Conservation (phyloP, 2,329 filamentous ascomycete genomes). For the Gnomoniopsis smithogilvyi region DNA sequence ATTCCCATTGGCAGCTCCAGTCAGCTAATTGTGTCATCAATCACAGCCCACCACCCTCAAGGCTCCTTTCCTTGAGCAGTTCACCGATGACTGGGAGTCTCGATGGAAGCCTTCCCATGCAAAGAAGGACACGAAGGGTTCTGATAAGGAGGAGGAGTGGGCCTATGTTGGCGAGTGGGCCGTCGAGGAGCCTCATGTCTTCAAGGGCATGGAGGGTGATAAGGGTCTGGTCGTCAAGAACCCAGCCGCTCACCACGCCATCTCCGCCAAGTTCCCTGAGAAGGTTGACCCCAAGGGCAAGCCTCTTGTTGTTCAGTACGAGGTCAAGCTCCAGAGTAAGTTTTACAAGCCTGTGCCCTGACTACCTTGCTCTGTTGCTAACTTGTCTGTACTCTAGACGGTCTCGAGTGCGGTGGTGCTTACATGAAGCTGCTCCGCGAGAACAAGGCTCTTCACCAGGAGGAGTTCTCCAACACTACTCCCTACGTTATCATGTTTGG, state of each 20-base stretch:
- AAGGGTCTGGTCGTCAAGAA: constrained; percentile 99
- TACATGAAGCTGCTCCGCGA: constrained; percentile 99
- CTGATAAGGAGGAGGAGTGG: constrained; percentile 83
- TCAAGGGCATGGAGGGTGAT: constrained; percentile 91
- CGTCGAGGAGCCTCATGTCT: constrained; percentile 87
- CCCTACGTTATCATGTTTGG: constrained; percentile 99
- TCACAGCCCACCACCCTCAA: constrained; percentile 79
- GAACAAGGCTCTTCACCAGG: constrained; percentile 92
- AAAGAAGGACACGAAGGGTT: constrained; percentile 82
- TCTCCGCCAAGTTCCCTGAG: constrained; percentile 97
- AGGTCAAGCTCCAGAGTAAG: constrained; percentile 98
- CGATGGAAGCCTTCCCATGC: constrained; percentile 94
- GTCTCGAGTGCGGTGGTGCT: constrained; percentile 94
- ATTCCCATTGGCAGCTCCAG: background rate
- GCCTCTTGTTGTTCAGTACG: constrained; percentile 95
- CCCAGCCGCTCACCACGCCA: constrained; percentile 95
- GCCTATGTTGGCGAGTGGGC: constrained; percentile 96
- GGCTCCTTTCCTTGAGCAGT: constrained; percentile 96
- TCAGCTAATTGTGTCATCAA: background rate
- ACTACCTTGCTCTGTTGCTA: background rate
- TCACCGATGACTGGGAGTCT: constrained; percentile 91
- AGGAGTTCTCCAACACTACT: constrained; percentile 96
- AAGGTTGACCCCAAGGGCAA: constrained; percentile 97
- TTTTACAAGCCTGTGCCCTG: constrained; percentile 21
- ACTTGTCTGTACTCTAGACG: constrained; percentile 54